Evolutionary conservation across 140 eudicot species (phyloP), one percentile per base, ranked within the genome.

Genomic region (Stevia rebaudiana): DNA sequence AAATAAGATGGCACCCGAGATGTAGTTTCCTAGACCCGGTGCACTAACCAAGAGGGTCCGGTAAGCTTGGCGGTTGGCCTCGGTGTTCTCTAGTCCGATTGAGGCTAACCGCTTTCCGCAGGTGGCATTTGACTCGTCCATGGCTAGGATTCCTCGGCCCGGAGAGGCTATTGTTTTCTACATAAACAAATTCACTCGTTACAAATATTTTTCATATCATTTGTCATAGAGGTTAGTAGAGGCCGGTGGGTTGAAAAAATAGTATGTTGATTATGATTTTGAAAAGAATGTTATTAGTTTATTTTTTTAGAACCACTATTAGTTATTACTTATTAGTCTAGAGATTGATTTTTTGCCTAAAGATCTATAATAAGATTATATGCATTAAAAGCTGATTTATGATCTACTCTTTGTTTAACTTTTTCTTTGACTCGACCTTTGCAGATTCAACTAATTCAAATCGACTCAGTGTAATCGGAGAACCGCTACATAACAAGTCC

Each of bases 71-170:
- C 90, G 83, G 86, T 83, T 83, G 42, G 82, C 90, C 76, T 83
- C 90, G 3, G 90, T 83, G 77, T 83, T 83, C 73, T 83, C 90
- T 17, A 83, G 75, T 25, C 90, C 90, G 13, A 83, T 83, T 0
- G 90, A 83, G 24, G 81, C 90, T 15, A 83, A 77, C 54, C 90
- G 79, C 62, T 83, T 83, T 43, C 90, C 90, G 36, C 90, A 83
- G 24, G 90, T 83, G 2, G 90, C 90, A 19, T 83, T 83, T 3
- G 90, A 83, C 78, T 83, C 90, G 23, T 83, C 90, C 86, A 83
- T 83, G 59, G 90, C 90, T 67, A 83, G 54, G 65, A 83, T 83
- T 50, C 90, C 90, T 17, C 90, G 81, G 37, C 90, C 90, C 3
- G 90, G 90, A 22, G 86, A 66, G 30, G 90, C 90, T 1, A 83